Evolutionary conservation across 2,329 filamentous ascomycete genomes (phyloP).

Genomic region (Stachybotrys elegans): DNA sequence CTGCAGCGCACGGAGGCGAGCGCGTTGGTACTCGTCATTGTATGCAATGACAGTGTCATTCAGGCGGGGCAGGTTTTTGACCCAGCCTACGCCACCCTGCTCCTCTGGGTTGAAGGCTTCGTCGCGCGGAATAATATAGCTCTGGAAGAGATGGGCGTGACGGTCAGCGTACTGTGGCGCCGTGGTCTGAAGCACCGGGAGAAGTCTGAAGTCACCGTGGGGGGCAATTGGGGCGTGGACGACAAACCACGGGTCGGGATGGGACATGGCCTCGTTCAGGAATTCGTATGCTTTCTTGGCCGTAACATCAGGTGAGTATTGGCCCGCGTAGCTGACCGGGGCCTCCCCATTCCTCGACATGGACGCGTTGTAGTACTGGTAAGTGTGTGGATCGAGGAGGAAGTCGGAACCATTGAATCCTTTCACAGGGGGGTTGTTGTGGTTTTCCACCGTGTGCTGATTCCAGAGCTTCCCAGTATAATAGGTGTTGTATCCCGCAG

Average conservation of each 20-base stretch:
- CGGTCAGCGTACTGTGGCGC: conserved; percentile 34
- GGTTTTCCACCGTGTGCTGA: conserved; percentile 37
- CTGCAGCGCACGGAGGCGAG: conserved; percentile 35
- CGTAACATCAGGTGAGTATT: conserved; percentile 49
- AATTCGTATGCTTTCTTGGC: conserved; percentile 45
- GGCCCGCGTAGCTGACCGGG: conserved; percentile 45
- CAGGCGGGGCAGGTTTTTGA: conserved; percentile 28
- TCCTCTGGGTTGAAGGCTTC: conserved; percentile 57
- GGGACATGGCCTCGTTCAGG: conserved; percentile 42
- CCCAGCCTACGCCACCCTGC: conserved; percentile 37
- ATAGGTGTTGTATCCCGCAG: conserved; percentile 44
- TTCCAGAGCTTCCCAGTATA: conserved; percentile 51
- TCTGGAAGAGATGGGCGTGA: conserved; percentile 55
- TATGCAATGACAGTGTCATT: conserved; percentile 24
- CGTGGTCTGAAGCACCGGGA: not conserved
- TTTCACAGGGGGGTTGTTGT: not conserved
- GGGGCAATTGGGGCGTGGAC: conserved; percentile 41
- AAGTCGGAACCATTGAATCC: conserved; percentile 54
- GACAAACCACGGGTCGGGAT: conserved; percentile 48
- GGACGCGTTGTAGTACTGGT: conserved; percentile 60
- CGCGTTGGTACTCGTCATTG: conserved; percentile 33
- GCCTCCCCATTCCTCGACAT: conserved; percentile 55
- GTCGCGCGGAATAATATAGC: conserved; percentile 55
- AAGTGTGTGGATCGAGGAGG: conserved; percentile 61
- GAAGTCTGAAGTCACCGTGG: conserved; percentile 23